Base-by-base conservation (phyloP, 2,329 filamentous ascomycete species). In the Hawksworthiomyces lignivorus region DNA sequence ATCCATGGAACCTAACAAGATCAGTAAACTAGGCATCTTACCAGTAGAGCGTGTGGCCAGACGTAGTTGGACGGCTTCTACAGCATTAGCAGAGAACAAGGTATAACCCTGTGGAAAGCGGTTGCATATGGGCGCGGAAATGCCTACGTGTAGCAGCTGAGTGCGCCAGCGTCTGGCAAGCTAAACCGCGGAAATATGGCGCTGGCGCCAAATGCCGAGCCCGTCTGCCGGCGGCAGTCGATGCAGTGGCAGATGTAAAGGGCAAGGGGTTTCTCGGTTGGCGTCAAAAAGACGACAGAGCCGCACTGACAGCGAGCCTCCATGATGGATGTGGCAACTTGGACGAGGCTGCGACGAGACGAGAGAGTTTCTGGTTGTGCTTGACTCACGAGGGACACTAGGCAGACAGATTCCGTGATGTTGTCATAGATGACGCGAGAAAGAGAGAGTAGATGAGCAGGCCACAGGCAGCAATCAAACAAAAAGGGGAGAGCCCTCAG, bases 121-220 rank as follows among this genome's bases (percentile, higher is more conserved):
- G n/a, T n/a, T n/a, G n/a, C n/a, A n/a, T 7, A 41, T 11, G 14
- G 34, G 2, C 3, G 14, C 10, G 7, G 2, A 5, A 10, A 34
- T 15, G 67, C 71, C 56, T 54, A 75, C 75, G 63, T 65, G 50
- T 79, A 79, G 49, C 71, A 73, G 44, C 69, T 70, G 49, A 80
- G 52, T 35, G 67, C 47, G 18, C 69, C 65, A 14, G 56, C 61
- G 28, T 60, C 58, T 0, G 78, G 75, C 21, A 84, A 61, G 9
- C 65, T 56, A 46, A 85, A 85, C n/a, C 67, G 67, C 1, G 80
- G 81, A 52, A 84, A 86, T 46, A 84, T 82, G 50, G 81, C 81
- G 27, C 77, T 80, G 24, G 79, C 75, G 21, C 80, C 81, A 59
- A 82, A 84, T 1, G 81, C 78, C 10, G 51, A 47, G 39, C 49